Evolutionary conservation across 768 basidiomycete genomes (phyloP).

Genomic region (Leccinum disarticulatum): DNA sequence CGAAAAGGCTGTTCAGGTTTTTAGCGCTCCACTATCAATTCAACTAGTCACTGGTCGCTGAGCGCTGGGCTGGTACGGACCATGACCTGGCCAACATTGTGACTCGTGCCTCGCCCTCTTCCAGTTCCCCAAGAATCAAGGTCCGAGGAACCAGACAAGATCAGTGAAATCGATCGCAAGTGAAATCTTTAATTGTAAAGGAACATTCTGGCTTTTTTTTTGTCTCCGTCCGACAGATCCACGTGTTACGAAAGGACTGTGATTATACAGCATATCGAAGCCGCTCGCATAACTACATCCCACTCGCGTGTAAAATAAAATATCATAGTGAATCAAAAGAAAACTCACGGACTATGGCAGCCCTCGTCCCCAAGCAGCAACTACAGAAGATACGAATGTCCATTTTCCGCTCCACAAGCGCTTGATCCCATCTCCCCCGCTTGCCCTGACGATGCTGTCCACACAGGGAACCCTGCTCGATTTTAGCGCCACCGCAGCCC

Average conservation of each 20-base stretch:
- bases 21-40: not conserved
- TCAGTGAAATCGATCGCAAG: not conserved
- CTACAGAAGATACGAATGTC: conserved; percentile 20
- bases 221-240: not conserved
- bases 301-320: not conserved
- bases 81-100: not conserved
- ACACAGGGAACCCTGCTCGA: conserved; percentile 14
- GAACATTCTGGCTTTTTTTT: not conserved
- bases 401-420: conserved; percentile 27
- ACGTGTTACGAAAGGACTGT: not conserved
- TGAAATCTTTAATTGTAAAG: not conserved
- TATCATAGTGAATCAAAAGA: not conserved
- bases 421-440: conserved; percentile 23
- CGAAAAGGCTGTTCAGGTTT: not conserved
- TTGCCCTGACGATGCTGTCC: conserved; percentile 12
- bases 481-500: conserved; percentile 59
- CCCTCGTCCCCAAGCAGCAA: conserved; percentile 30
- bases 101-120: not conserved
- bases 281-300: conserved; percentile 1
- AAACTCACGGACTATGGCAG: conserved; percentile 17
- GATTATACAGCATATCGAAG: not conserved
- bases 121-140: not conserved
- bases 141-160: not conserved
- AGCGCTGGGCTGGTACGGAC: not conserved
- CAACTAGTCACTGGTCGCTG: not conserved